Evolutionary conservation across 1,139 yeast species (phyloP).

Genomic region (Yamadazyma jaroonii): DNA sequence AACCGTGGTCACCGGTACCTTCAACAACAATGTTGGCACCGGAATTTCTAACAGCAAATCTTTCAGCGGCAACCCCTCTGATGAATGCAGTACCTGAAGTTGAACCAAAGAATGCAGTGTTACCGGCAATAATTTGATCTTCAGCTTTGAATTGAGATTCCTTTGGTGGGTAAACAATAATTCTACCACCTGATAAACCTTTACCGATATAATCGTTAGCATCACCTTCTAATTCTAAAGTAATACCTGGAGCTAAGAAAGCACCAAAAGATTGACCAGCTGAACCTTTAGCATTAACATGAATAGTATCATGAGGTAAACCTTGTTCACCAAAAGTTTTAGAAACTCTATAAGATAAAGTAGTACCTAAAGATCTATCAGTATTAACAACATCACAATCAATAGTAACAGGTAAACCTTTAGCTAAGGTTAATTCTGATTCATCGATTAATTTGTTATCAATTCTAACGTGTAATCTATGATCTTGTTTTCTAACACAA

Average conservation of each 20-base stretch:
- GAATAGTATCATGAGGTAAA: slow-evolving; percentile 93
- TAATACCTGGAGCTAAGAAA: slow-evolving; percentile 92
- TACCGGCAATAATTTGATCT: slow-evolving; percentile 95
- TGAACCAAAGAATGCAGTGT: slow-evolving; percentile 97
- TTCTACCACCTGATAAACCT: slow-evolving; percentile 94
- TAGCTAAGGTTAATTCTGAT: slow-evolving; percentile 87
- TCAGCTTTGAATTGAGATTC: slow-evolving; percentile 85
- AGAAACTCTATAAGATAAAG: slow-evolving; percentile 89
- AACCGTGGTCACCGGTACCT: slow-evolving; percentile 98
- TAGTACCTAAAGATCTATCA: slow-evolving; percentile 94
- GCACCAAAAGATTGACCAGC: slow-evolving; percentile 99
- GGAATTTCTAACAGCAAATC: slow-evolving; percentile 97
- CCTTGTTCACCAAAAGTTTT: slow-evolving; percentile 92
- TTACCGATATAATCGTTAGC: slow-evolving; percentile 98
- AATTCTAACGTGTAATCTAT: slow-evolving; percentile 84
- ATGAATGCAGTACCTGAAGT: slow-evolving; percentile 92
- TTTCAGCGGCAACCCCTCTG: slow-evolving; percentile 97
- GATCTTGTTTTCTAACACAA: slow-evolving; percentile 92
- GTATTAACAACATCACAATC: slow-evolving; percentile 93
- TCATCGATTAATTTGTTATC: slow-evolving; percentile 96
- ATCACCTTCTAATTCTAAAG: slow-evolving; percentile 94
- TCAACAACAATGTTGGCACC: slow-evolving; percentile 97
- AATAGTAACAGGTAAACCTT: slow-evolving; percentile 91
- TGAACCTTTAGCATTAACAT: slow-evolving; percentile 85
- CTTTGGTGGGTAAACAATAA: slow-evolving; percentile 89